Base-by-base conservation (phyloP, 108 stramenopile genomes). In the Discostella pseudostelligera region DNA sequence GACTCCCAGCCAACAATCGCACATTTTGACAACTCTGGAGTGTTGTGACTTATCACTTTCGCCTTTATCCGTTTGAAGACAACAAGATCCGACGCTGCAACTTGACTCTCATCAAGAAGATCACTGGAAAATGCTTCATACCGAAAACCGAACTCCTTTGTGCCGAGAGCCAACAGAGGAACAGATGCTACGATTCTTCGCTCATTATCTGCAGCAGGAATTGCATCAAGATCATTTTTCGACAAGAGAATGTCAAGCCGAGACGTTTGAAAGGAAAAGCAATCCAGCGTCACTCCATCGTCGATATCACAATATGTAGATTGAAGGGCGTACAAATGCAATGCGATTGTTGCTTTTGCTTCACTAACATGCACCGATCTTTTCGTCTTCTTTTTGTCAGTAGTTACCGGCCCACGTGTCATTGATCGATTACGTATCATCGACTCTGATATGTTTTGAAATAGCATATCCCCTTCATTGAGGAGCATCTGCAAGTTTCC, bases 181-280 rank as follows among this genome's bases (percentile, higher is more conserved):
- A 1, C 39, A 5, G 40, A 9, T 40, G 5, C 14, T 11, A 40
- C 59, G 5, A n/a, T 19, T 36, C n/a, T 35, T 16, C 25, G 29
- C 19, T 20, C 47, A 10, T 7, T 36, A 48, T 35, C 42, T 24
- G 61, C 32, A 57, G 4, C 40, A 20, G 42, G 19, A 25, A 44
- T 44, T 32, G 62, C 10, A 39, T 60, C 19, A 43, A 1, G n/a
- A 24, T 29, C 39, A 13, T 55, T n/a, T n/a, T n/a, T 26, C 8
- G 22, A 24, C 53, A 22, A 66, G 35, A 3, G 25, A 2, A 67
- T 45, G 16, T n/a, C 8, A 12, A 37, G 24, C 45, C 40, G 16
- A 39, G 75, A 35, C 56, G 51, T 20, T 40, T 11, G 36, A 16
- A 76, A 36, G 48, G 67, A 75, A 45, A 75, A 37, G 16, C 35